Evolutionary conservation across 345 rosid species (phyloP).

Genomic region (Odontarrhena argentea): DNA sequence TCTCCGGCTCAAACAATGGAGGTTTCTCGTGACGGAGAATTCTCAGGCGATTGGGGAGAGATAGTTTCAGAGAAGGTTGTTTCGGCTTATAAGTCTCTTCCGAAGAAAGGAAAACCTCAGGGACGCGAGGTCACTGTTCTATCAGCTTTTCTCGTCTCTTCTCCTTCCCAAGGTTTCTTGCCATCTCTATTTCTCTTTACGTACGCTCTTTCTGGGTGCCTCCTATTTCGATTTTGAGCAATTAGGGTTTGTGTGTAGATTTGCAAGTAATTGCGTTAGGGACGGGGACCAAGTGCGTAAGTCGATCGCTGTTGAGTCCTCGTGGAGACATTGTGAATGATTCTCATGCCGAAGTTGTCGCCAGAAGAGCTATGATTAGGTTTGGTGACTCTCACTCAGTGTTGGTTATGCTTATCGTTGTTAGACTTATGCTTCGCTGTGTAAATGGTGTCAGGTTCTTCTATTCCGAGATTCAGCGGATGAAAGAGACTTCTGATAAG

Average conservation of each 20-base stretch:
- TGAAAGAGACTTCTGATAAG: constrained; percentile 26
- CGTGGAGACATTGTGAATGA: constrained; percentile 84
- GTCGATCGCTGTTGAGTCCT: constrained; percentile 59
- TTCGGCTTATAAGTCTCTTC: constrained; percentile 57
- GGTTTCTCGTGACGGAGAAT: constrained; percentile 1
- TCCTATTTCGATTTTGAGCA: not conserved
- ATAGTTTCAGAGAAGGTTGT: constrained; percentile 60
- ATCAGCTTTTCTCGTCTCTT: constrained; percentile 80
- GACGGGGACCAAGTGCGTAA: constrained; percentile 87
- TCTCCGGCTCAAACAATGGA: constrained; percentile 23
- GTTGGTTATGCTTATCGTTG: not conserved
- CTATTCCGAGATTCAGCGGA: constrained; percentile 62
- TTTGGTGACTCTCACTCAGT: not conserved
- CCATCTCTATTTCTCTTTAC: not conserved
- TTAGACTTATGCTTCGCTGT: not conserved
- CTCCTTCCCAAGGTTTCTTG: constrained; percentile 63
- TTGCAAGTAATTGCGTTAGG: constrained; percentile 74
- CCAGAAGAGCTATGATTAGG: constrained; percentile 86
- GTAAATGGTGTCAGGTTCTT: constrained; percentile 53
- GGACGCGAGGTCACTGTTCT: constrained; percentile 83
- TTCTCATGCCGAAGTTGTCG: constrained; percentile 85
- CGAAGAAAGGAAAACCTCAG: constrained; percentile 93
- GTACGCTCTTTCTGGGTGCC: not conserved
- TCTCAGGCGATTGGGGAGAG: constrained; percentile 49
- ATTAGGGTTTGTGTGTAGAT: constrained; percentile 45